Conservation (phyloP, 345 rosid genomes). For the Lepidium aucheri region DNA sequence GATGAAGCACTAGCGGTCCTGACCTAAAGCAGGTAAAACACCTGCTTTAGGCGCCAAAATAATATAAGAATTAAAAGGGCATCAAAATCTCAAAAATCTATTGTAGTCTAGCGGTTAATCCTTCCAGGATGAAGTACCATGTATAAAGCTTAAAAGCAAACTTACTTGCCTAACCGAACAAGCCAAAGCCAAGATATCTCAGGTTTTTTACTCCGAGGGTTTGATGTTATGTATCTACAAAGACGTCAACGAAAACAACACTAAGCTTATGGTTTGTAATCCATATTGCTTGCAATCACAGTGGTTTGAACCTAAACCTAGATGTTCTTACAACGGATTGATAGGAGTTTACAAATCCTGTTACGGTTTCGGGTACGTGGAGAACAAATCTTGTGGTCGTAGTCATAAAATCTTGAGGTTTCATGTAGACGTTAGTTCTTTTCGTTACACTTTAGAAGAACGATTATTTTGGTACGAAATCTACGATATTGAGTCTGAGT, state of each 20-base stretch:
- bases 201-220: neutral
- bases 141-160: no score
- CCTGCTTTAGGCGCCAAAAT: no score
- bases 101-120: no score
- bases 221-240: neutral
- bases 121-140: no score
- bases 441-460: neutral
- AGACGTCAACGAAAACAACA: no score
- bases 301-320: neutral
- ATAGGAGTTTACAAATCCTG: no score
- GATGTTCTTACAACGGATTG: neutral
- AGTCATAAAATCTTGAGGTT: neutral
- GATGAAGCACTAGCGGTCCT: no score
- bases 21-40: no score
- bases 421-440: neutral
- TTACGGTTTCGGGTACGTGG: neutral
- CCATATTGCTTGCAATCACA: neutral
- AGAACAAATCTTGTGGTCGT: neutral
- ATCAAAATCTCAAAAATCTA: no score
- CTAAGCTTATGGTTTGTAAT: neutral
- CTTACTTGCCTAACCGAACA: neutral
- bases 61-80: no score
- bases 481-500: neutral
- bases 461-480: neutral
- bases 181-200: neutral